Evolutionary conservation across 495 filamentous ascomycete genomes (phyloP), one percentile per base, ranked within the genome.

Genomic region (Copromyces sp.): DNA sequence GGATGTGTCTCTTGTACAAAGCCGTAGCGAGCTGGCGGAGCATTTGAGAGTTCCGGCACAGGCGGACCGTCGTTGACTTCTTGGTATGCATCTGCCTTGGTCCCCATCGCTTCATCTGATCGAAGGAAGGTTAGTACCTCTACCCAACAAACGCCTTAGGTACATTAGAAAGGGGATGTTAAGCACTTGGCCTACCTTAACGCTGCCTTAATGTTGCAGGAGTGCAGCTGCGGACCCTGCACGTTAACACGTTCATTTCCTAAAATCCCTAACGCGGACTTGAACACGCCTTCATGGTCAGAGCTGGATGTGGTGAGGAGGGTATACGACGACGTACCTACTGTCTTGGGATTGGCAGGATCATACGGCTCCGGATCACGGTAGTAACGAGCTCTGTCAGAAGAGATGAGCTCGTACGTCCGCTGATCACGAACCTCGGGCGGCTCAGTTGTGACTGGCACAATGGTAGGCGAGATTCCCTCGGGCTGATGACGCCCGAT

Each of bases 301-400:
- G 35, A 37, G 5, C 35, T 37, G 35, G 5, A 37, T 37, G 35
- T 1, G 35, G 35, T 37, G 35, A 37, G 35, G 35, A 37, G 35
- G 35, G 1, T 37, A 37, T 74, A 16, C 80, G 74, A 4, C 76
- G 78, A 5, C 79, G 72, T 17, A 76, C 65, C 35, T 37, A 3
- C 35, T 29, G 76, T 77, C 76, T 70, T 79, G 24, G 73, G 74
- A 9, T 74, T 59, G 0, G 72, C 59, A 2, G 80, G 74, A 24
- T 84, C 76, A 59, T 78, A 78, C 0, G 78, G 80, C 39, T 82
- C 76, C 0, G 68, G 73, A 29, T 79, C 75, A 39, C 75, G 71
- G 70, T 78, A 86, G 61, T 79, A 76, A 69, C 77, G 81, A 24
- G 75, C 75, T 39, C 76, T 76, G 17, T 83, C 79, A 1, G 83